Base-by-base conservation (phyloP, 148 eudicot genomes). In the Chenopodium suecicum region DNA sequence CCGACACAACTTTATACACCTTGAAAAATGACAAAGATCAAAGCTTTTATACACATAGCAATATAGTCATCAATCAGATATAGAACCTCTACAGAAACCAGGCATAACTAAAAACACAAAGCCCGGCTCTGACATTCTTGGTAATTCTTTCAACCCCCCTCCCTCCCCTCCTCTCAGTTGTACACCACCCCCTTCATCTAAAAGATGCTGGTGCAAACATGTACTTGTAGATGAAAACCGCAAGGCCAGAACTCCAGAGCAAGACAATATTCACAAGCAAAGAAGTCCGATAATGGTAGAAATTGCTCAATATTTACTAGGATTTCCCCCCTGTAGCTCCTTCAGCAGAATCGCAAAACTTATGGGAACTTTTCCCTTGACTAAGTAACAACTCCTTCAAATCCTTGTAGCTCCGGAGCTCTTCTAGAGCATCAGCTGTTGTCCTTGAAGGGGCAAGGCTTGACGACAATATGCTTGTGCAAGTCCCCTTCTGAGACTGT, bases 361-460 rank as follows among this genome's bases (percentile, higher is more conserved):
- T 72, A 12, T 23, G 75, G 48, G 88, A 80, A 37, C 20, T 66
- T 31, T 84, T 82, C 31, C 87, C 89, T 85, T 89, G 91, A 74
- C 79, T 88, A 75, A 92, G 81, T 82, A 92, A 76, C 76, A 50
- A 22, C 32, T 88, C 89, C 86, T 91, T 94, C 87, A 91, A 81
- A 31, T 88, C 83, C 70, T 60, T 86, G 68, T 84, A 91, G 7
- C 56, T 78, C 34, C 81, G 88, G 62, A 94, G 96, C 87, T 94
- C 98, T 67, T 89, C 89, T 20, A 92, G 76, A 60, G 93, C 98
- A 87, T 91, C 92, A 31, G 96, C 86, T 47, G 94, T 87, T 34
- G 94, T 92, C 82, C 84, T 91, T 73, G 90, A 79, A 47, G 75
- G 14, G 20, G 79, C 11, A 63, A 77, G 83, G 68, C 82, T 83